Conservation (phyloP, 2,329 filamentous ascomycete species). For the Diplodia intermedia region DNA sequence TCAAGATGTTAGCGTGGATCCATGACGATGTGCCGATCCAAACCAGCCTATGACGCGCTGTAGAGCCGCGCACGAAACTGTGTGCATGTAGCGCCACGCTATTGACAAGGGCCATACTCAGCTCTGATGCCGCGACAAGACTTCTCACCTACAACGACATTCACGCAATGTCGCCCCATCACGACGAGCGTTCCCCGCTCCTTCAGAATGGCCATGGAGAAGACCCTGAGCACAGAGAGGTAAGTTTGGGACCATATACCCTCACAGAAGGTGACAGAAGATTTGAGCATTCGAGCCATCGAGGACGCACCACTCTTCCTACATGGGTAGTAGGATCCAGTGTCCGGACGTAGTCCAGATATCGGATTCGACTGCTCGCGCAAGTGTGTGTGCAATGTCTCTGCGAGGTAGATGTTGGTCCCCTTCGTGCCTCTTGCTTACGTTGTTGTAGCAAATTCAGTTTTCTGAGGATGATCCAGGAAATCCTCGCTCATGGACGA, state of each 20-base stretch:
- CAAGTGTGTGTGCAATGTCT: too few species aligned
- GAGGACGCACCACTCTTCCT: too few species aligned
- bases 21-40: slow-evolving; percentile 12
- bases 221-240: slow-evolving; percentile 45
- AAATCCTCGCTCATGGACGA: slow-evolving; percentile 57
- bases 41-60: slow-evolving; percentile 13
- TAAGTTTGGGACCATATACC: not conserved
- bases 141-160: not conserved
- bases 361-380: too few species aligned
- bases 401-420: too few species aligned
- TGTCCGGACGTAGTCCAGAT: too few species aligned
- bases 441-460: slow-evolving; percentile 37
- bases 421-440: slow-evolving; percentile 34
- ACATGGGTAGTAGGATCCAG: too few species aligned
- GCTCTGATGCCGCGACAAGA: not conserved
- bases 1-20: slow-evolving; percentile 9
- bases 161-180: slow-evolving; percentile 15
- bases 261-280: too few species aligned
- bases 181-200: slow-evolving; percentile 50
- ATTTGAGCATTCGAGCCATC: too few species aligned
- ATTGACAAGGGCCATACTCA: not conserved
- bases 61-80: slow-evolving; percentile 1
- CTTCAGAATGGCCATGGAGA: slow-evolving; percentile 46
- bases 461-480: slow-evolving; percentile 51
- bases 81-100: slow-evolving; percentile 1